These are phyloP conservation scores for Millerozyma miso DNA, from an alignment of 805 yeast species.

Conservation along the genomic window DNA sequence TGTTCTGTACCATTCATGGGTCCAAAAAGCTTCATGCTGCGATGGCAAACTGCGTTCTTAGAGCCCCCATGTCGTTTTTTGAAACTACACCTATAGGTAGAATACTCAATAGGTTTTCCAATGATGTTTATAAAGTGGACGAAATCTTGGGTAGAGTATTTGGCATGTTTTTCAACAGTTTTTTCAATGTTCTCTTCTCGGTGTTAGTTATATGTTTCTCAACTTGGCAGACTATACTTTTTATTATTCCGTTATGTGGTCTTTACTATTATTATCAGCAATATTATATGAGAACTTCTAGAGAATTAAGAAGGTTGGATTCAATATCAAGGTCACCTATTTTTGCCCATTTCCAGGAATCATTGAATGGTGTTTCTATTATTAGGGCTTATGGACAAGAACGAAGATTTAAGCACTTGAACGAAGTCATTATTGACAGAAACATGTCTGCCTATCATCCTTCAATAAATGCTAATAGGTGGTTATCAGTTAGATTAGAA, in stretches of 20 bases:
- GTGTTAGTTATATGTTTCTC: conserved; percentile 75
- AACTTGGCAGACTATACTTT: conserved; percentile 78
- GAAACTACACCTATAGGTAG: conserved; percentile 96
- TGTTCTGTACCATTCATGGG: conserved; percentile 77
- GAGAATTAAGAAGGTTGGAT: conserved; percentile 80
- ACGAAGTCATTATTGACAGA: conserved; percentile 69
- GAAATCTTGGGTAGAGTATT: conserved; percentile 70
- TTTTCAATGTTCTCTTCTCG: conserved; percentile 66
- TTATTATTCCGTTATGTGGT: conserved; percentile 65
- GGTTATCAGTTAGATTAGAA: conserved; percentile 95
- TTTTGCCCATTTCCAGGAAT: conserved; percentile 81
- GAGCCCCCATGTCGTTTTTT: conserved; percentile 93
- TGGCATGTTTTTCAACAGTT: conserved; percentile 60
- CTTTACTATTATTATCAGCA: conserved; percentile 71
- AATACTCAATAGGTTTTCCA: conserved; percentile 84
- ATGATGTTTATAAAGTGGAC: conserved; percentile 85
- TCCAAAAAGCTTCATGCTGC: conserved; percentile 69
- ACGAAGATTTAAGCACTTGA: conserved; percentile 58
- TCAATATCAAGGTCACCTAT: conserved; percentile 78
- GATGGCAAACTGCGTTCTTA: conserved; percentile 68
- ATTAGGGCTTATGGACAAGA: conserved; percentile 72
- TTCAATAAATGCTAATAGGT: conserved; percentile 86
- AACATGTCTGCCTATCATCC: conserved; percentile 94
- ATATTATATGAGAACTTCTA: conserved; percentile 68
- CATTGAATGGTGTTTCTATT: conserved; percentile 69